Conservation (phyloP, 75 land plant genomes). For the Pinus tabuliformis region DNA sequence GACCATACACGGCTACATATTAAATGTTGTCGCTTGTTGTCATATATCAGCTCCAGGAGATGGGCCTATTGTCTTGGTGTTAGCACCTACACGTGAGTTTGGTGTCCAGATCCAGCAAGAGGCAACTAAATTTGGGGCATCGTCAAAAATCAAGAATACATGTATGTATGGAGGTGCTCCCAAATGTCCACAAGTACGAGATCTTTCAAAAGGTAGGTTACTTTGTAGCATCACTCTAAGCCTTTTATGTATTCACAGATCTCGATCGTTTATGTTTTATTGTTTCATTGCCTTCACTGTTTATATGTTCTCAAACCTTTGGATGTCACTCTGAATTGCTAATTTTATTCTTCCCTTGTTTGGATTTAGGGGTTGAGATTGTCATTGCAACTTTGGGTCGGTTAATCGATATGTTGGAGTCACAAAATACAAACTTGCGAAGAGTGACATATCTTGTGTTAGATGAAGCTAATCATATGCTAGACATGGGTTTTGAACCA, state of each 20-base stretch:
- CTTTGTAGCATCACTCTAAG: not conserved
- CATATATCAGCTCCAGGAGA: constrained; percentile 80
- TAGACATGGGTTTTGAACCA: constrained; percentile 99
- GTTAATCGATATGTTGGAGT: constrained; percentile 96
- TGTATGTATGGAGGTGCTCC: constrained; percentile 99
- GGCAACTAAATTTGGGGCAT: constrained; percentile 92
- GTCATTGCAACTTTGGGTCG: constrained; percentile 99
- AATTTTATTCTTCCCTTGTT: not conserved
- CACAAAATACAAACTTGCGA: constrained; percentile 86
- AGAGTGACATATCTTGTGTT: constrained; percentile 97
- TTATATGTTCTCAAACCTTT: not conserved
- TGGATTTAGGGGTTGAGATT: constrained; percentile 84
- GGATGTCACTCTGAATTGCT: not conserved
- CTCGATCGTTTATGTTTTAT: constrained; percentile 5
- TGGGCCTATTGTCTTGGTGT: constrained; percentile 95
- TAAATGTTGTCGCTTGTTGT: constrained; percentile 5
- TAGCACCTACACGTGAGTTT: constrained; percentile 97
- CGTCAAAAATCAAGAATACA: constrained; percentile 91
- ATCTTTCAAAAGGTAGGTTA: constrained; percentile 84
- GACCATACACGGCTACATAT: not conserved
- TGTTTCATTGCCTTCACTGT: not conserved
- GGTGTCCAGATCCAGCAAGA: constrained; percentile 99
- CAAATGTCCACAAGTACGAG: constrained; percentile 98
- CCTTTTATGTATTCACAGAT: not conserved
- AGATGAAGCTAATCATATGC: constrained; percentile 99